Evolutionary conservation across 805 yeast genomes (phyloP).

Genomic region (Clavispora vitiphila): DNA sequence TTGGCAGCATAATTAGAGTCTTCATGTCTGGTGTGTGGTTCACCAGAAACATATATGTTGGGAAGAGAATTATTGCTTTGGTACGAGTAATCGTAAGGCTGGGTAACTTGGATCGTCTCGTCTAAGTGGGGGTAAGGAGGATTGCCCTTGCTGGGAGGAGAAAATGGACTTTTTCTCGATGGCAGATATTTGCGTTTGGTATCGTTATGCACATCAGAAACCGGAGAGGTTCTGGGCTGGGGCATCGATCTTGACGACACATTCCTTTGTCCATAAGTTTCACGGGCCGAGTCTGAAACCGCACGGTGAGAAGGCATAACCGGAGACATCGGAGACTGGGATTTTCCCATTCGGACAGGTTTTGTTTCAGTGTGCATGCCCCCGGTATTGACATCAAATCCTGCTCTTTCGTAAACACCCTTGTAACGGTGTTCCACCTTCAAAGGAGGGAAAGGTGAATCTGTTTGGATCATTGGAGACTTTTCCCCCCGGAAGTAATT

Average conservation of each 20-base stretch:
- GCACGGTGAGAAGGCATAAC: background rate
- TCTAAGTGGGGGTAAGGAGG: background rate
- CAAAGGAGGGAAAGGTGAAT: conserved; percentile 67
- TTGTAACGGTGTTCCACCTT: conserved; percentile 55
- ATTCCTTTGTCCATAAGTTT: background rate
- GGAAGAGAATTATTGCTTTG: background rate
- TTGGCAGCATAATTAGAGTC: background rate
- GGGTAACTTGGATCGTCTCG: background rate
- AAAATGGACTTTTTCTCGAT: background rate
- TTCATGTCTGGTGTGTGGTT: background rate
- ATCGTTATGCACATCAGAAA: background rate
- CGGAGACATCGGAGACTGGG: conserved; percentile 1
- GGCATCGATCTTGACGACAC: background rate
- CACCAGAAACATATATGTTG: background rate
- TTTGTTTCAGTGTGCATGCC: background rate
- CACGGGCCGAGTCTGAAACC: background rate
- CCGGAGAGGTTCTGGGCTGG: background rate
- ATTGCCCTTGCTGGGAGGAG: background rate
- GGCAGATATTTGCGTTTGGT: background rate
- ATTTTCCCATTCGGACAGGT: background rate
- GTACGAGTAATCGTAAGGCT: background rate
- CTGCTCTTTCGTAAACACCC: conserved; percentile 79
- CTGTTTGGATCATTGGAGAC: conserved; percentile 20
- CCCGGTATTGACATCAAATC: conserved; percentile 50
- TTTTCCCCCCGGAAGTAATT: conserved; percentile 14